These are phyloP conservation scores for Peniophora sp. DNA, from an alignment of 1,284 basidiomycete genomes.

Conservation along the genomic window DNA sequence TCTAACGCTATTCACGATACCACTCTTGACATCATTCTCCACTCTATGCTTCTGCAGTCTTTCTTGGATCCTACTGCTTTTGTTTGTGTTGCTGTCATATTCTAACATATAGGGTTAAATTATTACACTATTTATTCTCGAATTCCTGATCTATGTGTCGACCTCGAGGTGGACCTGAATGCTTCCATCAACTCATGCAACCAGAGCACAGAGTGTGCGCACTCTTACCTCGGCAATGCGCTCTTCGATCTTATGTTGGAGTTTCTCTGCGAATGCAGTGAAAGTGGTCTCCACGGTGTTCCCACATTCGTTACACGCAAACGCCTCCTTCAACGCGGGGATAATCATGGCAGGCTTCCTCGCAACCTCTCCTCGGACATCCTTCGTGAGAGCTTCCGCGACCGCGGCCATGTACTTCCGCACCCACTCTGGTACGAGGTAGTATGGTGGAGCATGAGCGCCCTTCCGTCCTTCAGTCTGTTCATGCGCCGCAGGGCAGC, in stretches of 20 bases:
- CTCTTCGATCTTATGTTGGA: background rate
- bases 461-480: background rate
- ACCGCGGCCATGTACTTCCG: background rate
- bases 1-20: no score
- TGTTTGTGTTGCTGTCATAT: no score
- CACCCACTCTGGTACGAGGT: background rate
- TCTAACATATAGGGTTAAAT: no score
- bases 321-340: background rate
- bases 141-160: no score
- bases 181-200: no score
- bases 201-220: no score
- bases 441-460: background rate
- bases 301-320: background rate
- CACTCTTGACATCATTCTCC: no score
- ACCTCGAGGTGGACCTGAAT: no score
- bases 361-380: background rate
- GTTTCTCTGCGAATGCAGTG: background rate
- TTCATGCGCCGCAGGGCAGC: background rate
- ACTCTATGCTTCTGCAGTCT: no score
- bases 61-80: no score
- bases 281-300: background rate
- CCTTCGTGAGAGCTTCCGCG: background rate
- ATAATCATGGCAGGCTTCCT: background rate
- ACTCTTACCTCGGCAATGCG: background rate
- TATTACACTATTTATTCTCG: no score